Evolutionary conservation across 331 rosid species (phyloP), one percentile per base, ranked within the genome.

Genomic region (Ulmus americana): DNA sequence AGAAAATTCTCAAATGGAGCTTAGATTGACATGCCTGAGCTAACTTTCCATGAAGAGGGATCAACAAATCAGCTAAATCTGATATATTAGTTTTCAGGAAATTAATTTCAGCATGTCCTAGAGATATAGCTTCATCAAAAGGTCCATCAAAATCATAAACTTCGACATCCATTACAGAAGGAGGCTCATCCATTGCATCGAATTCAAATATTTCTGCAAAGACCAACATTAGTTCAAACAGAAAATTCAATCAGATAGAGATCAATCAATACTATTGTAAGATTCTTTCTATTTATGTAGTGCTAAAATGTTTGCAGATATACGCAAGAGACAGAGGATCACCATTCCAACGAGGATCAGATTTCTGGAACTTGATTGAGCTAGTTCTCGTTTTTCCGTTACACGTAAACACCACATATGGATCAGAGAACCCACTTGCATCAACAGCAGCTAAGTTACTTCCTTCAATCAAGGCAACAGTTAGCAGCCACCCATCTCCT

Each of bases 401-500:
- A 86, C 97, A 94, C 49, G 90, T 78, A 61, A 94, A 90, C 67
- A 85, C 88, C 76, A 90, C 96, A 20, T 87, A 94, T 18, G 99
- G 96, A 76, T 90, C 96, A 73, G 86, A 81, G 64, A 80, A 67
- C 8, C 88, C 85, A 45, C 75, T 82, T 71, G 88, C 76, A 76
- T 85, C 86, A 55, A 81, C 87, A 28, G 86, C 77, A 40, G 95
- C 86, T 73, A 94, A 73, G 78, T 82, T 79, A 73, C 75, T 78
- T 80, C 99, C 99, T 81, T 94, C 90, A 50, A 94, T 81, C 80
- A 94, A 76, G 59, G 99, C 99, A 77, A 94, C 95, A 55, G 99
- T 94, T 53, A 94, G 84, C 74, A 87, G 61, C 99, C 99, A 94
- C 72, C 99, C 99, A 68, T 87, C 96, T 82, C 99, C 99, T 58